Base-by-base conservation (phyloP, 148 eudicot genomes). In the Limonium bicolor region DNA sequence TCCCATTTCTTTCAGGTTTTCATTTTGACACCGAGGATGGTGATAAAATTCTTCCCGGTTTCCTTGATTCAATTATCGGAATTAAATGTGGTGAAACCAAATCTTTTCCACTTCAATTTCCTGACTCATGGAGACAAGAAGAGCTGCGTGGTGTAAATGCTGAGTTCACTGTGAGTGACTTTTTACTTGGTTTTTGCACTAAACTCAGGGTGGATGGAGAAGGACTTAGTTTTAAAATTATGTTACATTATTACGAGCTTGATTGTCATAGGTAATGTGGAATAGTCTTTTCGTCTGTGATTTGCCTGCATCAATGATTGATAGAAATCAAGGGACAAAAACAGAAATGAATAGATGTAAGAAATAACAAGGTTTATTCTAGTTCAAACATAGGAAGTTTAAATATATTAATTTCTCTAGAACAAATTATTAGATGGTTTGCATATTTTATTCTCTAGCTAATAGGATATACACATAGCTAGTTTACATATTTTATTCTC, bases 51-150 rank as follows among this genome's bases (percentile, higher is more conserved):
- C 72, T 92, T 58, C 99, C 99, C 27, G 99, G 92, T 52, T 92
- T 85, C 57, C 61, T 81, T 46, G 77, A 81, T 48, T 81, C 95
- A 8, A 65, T 92, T 27, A 65, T 78, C 34, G 95, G 95, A 62
- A 92, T 92, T 42, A 67, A 62, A 64, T 63, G 65, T 27, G 95
- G 94, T 67, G 95, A 85, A 81, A 81, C 88, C 34, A 85, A 69
- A 61, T 78, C 83, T 11, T 92, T 92, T 50, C 94, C 86, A 15
- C 83, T 80, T 54, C 59, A 52, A 19, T 92, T 92, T 67, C 99
- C 99, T 16, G 94, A 92, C 27, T 73, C 80, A 13, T 92, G 99
- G 99, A 69, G 54, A 61, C 99, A 92, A 73, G 94, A 92, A 69
- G 69, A 78, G 65, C 94, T 92, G 20, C 94, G 86, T 27, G 94